Conservation (phyloP, 345 rosid genomes). For the Aquilaria yunnanensis region DNA sequence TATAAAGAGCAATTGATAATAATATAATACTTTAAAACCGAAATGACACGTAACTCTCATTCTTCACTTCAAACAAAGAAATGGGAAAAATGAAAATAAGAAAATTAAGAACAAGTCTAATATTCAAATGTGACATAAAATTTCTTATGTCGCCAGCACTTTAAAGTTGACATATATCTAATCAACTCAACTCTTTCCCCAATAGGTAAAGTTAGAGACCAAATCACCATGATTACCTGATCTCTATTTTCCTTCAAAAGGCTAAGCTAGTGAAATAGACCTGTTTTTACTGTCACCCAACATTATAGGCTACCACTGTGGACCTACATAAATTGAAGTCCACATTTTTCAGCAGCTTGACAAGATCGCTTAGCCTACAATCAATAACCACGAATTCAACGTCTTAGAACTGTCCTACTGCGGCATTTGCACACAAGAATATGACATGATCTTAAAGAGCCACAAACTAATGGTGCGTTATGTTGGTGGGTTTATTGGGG, state of each 20-base stretch:
- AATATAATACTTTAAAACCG: too few species aligned
- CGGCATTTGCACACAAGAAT: not conserved
- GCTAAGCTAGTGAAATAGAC: not conserved
- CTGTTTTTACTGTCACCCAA: not conserved
- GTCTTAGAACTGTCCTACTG: constrained; percentile 1
- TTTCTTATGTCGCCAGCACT: not conserved
- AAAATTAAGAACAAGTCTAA: too few species aligned
- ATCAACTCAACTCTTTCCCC: constrained; percentile 16
- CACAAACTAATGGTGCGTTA: not conserved
- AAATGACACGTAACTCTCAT: too few species aligned
- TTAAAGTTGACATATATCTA: not conserved
- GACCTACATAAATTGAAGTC: not conserved
- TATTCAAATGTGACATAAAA: constrained; percentile 10
- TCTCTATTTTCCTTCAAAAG: not conserved
- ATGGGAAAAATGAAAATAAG: too few species aligned
- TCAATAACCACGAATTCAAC: constrained; percentile 9
- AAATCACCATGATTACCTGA: not conserved
- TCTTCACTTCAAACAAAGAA: too few species aligned
- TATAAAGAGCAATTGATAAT: too few species aligned
- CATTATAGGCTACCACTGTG: not conserved
- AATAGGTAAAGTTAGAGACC: constrained; percentile 1
- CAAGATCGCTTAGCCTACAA: not conserved
- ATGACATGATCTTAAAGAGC: not conserved
- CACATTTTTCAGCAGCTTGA: not conserved
- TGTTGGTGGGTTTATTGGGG: too few species aligned